Percentiles rank a stretch among this genome's conserved stretches.
These are phyloP conservation scores for Linnemannia hyalina DNA, from an alignment of 192 early-diverging fungal species.

Conservation along the genomic window DNA sequence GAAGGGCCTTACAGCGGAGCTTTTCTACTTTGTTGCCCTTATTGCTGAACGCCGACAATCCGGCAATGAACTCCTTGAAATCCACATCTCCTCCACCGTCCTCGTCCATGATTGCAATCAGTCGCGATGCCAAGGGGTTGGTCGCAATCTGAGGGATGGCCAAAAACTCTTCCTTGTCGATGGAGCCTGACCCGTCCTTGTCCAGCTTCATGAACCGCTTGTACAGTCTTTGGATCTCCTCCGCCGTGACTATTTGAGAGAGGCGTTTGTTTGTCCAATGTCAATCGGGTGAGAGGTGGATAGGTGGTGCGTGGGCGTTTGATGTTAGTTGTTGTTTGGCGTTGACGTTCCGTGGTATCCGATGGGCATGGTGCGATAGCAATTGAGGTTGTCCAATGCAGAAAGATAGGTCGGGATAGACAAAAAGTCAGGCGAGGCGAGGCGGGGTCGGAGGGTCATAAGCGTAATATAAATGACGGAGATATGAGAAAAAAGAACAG, in stretches of 20 bases:
- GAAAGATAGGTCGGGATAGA: too few relatives aligned
- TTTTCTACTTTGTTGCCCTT: constrained; percentile 97
- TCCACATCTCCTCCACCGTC: constrained; percentile 99
- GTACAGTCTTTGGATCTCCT: constrained; percentile 98
- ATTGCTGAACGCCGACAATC: constrained; percentile 93
- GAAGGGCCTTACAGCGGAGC: constrained; percentile 78
- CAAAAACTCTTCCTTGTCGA: constrained; percentile 98
- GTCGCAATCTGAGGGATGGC: constrained; percentile 96
- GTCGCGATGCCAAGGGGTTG: constrained; percentile 95
- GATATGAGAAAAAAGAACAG: too few relatives aligned
- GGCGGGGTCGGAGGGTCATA: too few relatives aligned
- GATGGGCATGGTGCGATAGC: too few relatives aligned
- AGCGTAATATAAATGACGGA: too few relatives aligned
- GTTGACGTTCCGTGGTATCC: too few relatives aligned
- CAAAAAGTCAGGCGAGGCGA: too few relatives aligned
- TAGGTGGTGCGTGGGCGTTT: not conserved
- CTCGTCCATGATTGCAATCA: constrained; percentile 97
- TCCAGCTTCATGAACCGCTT: constrained; percentile 99
- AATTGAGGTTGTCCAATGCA: too few relatives aligned
- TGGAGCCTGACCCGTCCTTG: constrained; percentile 95
- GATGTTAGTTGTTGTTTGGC: too few relatives aligned
- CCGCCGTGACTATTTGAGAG: constrained; percentile 76
- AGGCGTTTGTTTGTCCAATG: not conserved
- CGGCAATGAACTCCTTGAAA: constrained; percentile 98
- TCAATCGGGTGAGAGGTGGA: not conserved